phyloP scores from a whole-genome alignment of 2,329 filamentous ascomycete species.

The Ophiosphaerella herpotricha region DNA sequence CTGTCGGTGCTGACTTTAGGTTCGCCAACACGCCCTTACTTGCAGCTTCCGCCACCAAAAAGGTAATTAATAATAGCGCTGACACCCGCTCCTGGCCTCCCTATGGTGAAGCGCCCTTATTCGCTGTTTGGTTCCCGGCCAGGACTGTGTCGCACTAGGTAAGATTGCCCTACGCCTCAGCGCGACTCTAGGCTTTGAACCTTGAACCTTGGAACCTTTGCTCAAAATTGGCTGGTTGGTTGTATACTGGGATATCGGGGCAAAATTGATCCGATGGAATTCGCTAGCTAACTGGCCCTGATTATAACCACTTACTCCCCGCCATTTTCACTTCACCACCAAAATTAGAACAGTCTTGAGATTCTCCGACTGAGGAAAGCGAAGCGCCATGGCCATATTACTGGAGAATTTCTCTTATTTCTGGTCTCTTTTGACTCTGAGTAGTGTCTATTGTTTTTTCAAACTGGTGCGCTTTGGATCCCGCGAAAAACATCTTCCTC shows the following conservation, averaged over 20 bases:
- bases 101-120: background rate
- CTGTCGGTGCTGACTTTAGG: too few species aligned
- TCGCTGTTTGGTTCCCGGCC: background rate
- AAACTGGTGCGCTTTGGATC: slow-evolving; percentile 25
- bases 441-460: slow-evolving; percentile 12
- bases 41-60: too few species aligned
- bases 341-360: background rate
- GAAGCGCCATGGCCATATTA: slow-evolving; percentile 4
- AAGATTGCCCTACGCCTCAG: too few species aligned
- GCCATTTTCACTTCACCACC: slow-evolving; percentile 1
- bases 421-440: slow-evolving; percentile 7
- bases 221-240: background rate
- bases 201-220: background rate
- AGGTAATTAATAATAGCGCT: too few species aligned
- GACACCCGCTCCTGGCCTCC: too few species aligned
- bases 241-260: background rate
- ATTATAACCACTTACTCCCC: background rate
- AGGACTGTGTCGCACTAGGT: background rate
- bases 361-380: background rate
- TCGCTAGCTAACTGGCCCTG: background rate
- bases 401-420: slow-evolving; percentile 7
- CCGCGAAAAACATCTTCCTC: slow-evolving; percentile 32
- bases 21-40: too few species aligned
- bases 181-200: background rate
- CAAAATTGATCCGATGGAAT: background rate